Percentiles rank a stretch among this genome's conserved stretches.
Evolutionary conservation across 371 early-diverging fungal species (phyloP).

Genomic region (Mortierella sp.): DNA sequence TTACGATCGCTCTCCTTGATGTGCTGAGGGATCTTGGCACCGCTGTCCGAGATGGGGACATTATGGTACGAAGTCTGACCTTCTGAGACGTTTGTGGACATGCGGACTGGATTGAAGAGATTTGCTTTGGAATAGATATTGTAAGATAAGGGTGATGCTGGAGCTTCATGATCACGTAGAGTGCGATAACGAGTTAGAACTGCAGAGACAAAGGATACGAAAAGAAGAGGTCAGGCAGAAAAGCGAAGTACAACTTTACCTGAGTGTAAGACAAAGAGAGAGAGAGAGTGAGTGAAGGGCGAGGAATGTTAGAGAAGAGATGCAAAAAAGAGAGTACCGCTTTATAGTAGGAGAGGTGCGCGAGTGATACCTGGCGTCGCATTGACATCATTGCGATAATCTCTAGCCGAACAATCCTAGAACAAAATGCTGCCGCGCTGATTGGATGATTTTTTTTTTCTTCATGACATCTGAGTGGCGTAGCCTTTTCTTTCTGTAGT

Average conservation of each 20-base stretch:
- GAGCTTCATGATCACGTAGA: neutral
- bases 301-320: neutral
- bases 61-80: conserved; percentile 21
- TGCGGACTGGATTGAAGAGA: neutral
- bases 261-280: no score
- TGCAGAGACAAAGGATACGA: neutral
- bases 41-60: conserved; percentile 34
- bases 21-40: conserved; percentile 38
- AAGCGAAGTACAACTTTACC: no score
- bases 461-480: no score
- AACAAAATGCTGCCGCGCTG: no score
- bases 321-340: neutral
- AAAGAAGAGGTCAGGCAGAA: neutral
- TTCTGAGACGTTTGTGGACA: conserved; percentile 25
- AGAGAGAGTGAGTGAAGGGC: neutral
- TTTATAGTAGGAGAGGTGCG: neutral
- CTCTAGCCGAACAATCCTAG: no score
- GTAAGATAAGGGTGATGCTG: no score
- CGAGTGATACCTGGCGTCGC: neutral
- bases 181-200: neutral
- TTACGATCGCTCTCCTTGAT: conserved; percentile 42
- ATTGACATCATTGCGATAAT: neutral
- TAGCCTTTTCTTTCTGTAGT: no score
- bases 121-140: neutral
- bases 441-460: no score